A percentile compares a stretch with the other conserved stretches of the same genome.
Conservation (phyloP, 2,329 filamentous ascomycete genomes). For the Fusarium sarcochroum region DNA sequence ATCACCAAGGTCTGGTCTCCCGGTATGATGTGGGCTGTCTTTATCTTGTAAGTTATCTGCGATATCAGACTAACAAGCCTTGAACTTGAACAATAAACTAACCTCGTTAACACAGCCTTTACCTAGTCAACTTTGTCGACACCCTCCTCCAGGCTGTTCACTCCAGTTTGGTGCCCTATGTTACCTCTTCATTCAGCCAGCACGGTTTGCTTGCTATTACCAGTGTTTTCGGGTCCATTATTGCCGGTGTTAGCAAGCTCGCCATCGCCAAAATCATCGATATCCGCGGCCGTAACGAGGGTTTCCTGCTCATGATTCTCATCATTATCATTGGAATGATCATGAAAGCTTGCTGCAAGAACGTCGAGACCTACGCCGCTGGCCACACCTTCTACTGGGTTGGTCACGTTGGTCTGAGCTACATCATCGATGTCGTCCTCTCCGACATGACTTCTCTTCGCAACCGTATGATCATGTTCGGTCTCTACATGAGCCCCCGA, state of each 20-base stretch:
- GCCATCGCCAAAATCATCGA: slow-evolving; percentile 64
- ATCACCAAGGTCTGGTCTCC: slow-evolving; percentile 58
- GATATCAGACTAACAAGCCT: too few relatives aligned
- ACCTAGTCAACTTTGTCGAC: slow-evolving; percentile 57
- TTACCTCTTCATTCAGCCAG: slow-evolving; percentile 74
- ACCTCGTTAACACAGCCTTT: slow-evolving; percentile 51
- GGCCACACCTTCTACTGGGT: slow-evolving; percentile 76
- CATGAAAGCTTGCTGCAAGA: slow-evolving; percentile 73
- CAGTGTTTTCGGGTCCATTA: slow-evolving; percentile 68
- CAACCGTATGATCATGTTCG: slow-evolving; percentile 62
- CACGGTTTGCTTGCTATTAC: slow-evolving; percentile 77
- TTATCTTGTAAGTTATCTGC: slow-evolving; percentile 53
- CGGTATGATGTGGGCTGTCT: slow-evolving; percentile 56
- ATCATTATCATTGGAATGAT: slow-evolving; percentile 68
- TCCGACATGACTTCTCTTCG: slow-evolving; percentile 60
- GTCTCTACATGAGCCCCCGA: slow-evolving; percentile 59
- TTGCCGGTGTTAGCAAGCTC: slow-evolving; percentile 56
- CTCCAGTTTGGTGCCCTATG: slow-evolving; percentile 70
- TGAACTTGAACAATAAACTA: neutral
- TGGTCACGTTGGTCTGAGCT: slow-evolving; percentile 62
- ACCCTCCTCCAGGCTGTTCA: slow-evolving; percentile 56
- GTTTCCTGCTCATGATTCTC: slow-evolving; percentile 59
- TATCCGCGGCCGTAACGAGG: slow-evolving; percentile 63
- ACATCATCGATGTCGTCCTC: slow-evolving; percentile 59
- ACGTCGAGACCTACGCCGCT: slow-evolving; percentile 71